A percentile compares a stretch with the other conserved stretches of the same genome.
Evolutionary conservation across 2,329 filamentous ascomycete genomes (phyloP).

Genomic region (Tolypocladium paradoxum): DNA sequence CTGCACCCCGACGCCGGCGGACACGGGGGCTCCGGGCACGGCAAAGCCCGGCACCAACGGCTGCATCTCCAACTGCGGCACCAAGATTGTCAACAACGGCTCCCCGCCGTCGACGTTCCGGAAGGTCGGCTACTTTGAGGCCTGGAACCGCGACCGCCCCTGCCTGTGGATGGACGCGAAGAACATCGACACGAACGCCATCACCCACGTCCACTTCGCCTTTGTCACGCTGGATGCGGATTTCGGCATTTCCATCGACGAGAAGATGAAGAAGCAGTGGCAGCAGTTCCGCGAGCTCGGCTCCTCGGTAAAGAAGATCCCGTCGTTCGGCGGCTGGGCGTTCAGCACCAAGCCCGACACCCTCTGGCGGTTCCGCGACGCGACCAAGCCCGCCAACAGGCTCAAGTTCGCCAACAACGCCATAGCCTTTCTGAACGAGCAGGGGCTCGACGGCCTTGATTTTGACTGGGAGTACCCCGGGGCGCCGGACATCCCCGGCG

Average conservation of each 20-base stretch:
- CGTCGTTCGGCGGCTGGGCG: slow-evolving; percentile 19
- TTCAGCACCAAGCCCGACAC: slow-evolving; percentile 8
- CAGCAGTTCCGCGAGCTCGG: no score
- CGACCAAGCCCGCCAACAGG: slow-evolving; percentile 16
- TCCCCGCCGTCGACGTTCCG: background rate
- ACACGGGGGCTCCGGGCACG: slow-evolving; percentile 26
- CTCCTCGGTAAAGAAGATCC: slow-evolving; percentile 13
- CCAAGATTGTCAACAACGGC: slow-evolving; percentile 10
- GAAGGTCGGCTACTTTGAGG: slow-evolving; percentile 10
- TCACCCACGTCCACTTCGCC: slow-evolving; percentile 24
- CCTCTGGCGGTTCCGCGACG: slow-evolving; percentile 9
- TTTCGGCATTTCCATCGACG: slow-evolving; percentile 6
- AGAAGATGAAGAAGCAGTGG: slow-evolving; percentile 4
- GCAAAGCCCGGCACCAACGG: slow-evolving; percentile 14
- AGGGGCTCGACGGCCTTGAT: slow-evolving; percentile 27
- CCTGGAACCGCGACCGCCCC: background rate
- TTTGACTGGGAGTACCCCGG: slow-evolving; percentile 32
- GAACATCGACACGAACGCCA: slow-evolving; percentile 7
- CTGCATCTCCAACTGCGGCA: slow-evolving; percentile 19
- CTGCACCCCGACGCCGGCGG: slow-evolving; percentile 15
- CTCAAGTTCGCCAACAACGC: slow-evolving; percentile 19
- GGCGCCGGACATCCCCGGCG: slow-evolving; percentile 14
- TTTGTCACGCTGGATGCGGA: slow-evolving; percentile 19
- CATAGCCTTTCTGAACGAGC: slow-evolving; percentile 24
- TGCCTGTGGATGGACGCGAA: background rate